Conservation (phyloP, 2,329 filamentous ascomycete genomes). For the Cladophialophora yegresii region DNA sequence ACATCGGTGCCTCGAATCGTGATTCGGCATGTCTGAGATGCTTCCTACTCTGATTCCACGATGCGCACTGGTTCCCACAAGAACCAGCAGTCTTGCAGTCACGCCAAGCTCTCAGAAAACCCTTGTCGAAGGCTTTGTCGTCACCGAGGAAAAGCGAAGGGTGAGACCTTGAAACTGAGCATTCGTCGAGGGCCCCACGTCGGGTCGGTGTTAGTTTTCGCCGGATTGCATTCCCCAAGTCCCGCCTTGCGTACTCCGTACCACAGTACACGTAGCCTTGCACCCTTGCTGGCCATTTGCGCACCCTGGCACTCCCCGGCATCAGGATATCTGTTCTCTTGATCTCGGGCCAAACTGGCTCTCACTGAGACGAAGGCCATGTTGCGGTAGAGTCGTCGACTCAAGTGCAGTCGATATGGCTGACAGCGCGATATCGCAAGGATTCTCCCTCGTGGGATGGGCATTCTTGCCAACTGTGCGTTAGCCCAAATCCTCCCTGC, state of each 20-base stretch:
- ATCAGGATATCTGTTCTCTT: not conserved
- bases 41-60: too few species aligned
- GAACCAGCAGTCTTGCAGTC: too few species aligned
- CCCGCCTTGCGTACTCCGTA: not conserved
- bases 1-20: too few species aligned
- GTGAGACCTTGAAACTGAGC: not conserved
- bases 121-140: too few species aligned
- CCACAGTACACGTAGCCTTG: not conserved
- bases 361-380: not conserved
- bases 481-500: constrained; percentile 15
- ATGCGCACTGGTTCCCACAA: too few species aligned
- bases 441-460: constrained; percentile 63
- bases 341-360: not conserved
- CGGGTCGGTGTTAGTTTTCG: not conserved
- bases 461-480: constrained; percentile 63
- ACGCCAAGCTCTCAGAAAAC: too few species aligned
- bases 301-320: not conserved
- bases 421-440: constrained; percentile 44
- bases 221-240: not conserved
- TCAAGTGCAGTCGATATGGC: constrained; percentile 31
- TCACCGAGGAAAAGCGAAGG: too few species aligned
- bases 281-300: not conserved
- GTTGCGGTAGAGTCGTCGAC: not conserved
- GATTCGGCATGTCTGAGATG: too few species aligned
- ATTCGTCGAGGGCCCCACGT: too few species aligned